Evolutionary conservation across 331 rosid genomes (phyloP).

Genomic region (Quercus phellos): DNA sequence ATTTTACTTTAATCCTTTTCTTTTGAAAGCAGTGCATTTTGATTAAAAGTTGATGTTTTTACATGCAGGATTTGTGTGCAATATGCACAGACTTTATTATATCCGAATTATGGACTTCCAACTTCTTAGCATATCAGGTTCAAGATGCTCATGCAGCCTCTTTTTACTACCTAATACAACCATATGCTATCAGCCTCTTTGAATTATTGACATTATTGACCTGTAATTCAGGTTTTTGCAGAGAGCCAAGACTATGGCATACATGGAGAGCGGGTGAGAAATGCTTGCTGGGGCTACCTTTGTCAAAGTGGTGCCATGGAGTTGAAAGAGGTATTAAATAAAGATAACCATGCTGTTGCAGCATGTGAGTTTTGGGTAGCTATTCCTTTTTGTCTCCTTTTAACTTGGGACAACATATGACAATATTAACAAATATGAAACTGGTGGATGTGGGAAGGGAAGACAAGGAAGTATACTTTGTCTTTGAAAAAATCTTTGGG

Average conservation of each 20-base stretch:
- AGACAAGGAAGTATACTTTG: not conserved
- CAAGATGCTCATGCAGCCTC: conserved; percentile 28
- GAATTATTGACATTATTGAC: conserved; percentile 20
- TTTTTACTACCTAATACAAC: conserved; percentile 10
- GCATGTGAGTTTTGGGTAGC: conserved; percentile 15
- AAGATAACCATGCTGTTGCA: conserved; percentile 21
- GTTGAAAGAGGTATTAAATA: conserved; percentile 76
- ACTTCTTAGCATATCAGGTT: conserved; percentile 98
- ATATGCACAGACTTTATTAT: conserved; percentile 91
- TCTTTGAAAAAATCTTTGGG: not conserved
- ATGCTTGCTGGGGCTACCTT: conserved; percentile 99
- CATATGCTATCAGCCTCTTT: not conserved
- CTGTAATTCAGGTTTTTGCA: conserved; percentile 67
- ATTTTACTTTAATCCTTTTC: not conserved
- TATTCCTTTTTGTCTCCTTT: conserved; percentile 15
- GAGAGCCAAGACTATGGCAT: conserved; percentile 94
- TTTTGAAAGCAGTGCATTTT: conserved; percentile 1
- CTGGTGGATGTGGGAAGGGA: not conserved
- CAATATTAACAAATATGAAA: not conserved
- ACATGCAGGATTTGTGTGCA: conserved; percentile 81
- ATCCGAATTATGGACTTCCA: conserved; percentile 94
- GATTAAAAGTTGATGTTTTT: not conserved
- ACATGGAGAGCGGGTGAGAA: conserved; percentile 93
- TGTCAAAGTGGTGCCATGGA: conserved; percentile 99
- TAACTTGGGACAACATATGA: not conserved